Evolutionary conservation across 1,139 yeast genomes (phyloP).

Genomic region (Hanseniaspora sp.): DNA sequence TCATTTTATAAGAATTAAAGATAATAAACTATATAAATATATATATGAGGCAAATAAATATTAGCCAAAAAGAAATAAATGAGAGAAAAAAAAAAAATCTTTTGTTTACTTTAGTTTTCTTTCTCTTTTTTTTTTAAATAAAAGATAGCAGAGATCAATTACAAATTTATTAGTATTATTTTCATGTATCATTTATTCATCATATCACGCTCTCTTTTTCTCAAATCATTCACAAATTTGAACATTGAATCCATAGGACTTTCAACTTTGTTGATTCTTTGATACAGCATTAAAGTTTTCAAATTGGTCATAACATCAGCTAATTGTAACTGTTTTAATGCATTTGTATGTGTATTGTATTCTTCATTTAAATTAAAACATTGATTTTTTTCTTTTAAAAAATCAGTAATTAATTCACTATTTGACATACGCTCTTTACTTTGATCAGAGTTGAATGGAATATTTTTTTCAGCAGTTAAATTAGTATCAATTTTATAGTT

Average conservation of each 20-base stretch:
- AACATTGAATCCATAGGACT: conserved; percentile 57
- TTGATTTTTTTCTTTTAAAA: conserved; percentile 28
- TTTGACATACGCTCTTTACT: background rate
- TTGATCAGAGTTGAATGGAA: background rate
- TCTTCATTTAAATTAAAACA: conserved; percentile 36
- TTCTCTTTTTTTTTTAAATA: background rate
- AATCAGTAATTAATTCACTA: conserved; percentile 19
- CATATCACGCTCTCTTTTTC: conserved; percentile 12
- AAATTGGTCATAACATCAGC: conserved; percentile 67
- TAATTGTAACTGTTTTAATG: conserved; percentile 60
- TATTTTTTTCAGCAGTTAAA: background rate
- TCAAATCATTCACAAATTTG: conserved; percentile 33
- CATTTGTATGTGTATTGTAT: conserved; percentile 54
- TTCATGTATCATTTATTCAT: background rate
- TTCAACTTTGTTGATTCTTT: conserved; percentile 34
- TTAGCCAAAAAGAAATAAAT: too few species aligned
- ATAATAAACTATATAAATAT: too few species aligned
- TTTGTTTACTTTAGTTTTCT: too few species aligned
- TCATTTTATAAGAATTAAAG: too few species aligned
- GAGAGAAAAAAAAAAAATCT: too few species aligned
- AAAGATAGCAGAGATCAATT: too few species aligned
- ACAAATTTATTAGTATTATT: background rate
- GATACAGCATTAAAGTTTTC: conserved; percentile 51
- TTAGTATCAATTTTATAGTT: background rate
- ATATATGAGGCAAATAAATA: too few species aligned